These are phyloP conservation scores for Solanum dulcamara DNA, from an alignment of 257 asterid species.

Conservation along the genomic window DNA sequence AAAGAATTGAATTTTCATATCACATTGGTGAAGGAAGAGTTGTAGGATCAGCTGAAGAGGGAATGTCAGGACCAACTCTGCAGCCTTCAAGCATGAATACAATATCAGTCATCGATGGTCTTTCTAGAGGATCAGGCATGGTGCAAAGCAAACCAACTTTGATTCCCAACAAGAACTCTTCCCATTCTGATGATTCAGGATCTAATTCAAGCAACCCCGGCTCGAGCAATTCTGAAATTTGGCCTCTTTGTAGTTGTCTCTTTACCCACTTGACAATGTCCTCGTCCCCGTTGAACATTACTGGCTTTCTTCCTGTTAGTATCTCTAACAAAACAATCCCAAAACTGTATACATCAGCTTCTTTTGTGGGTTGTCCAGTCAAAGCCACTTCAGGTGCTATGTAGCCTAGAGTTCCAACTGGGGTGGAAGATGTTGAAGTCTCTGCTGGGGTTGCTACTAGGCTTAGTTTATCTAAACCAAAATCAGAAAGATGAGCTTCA, in stretches of 20 bases:
- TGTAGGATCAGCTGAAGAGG: conserved; percentile 57
- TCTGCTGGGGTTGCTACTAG: conserved; percentile 17
- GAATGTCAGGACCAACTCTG: conserved; percentile 55
- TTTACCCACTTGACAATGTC: conserved; percentile 74
- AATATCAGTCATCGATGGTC: conserved; percentile 63
- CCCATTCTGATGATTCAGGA: conserved; percentile 82
- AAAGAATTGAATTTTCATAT: conserved; percentile 57
- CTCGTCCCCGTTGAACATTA: conserved; percentile 60
- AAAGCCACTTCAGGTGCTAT: conserved; percentile 41
- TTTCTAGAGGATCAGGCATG: conserved; percentile 47
- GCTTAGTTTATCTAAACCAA: conserved; percentile 48
- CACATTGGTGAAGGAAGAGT: conserved; percentile 49
- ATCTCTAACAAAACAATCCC: conserved; percentile 62
- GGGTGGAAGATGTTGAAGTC: conserved; percentile 33
- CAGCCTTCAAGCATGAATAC: conserved; percentile 81
- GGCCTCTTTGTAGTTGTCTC: conserved; percentile 58
- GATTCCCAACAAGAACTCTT: conserved; percentile 64
- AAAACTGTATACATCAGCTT: conserved; percentile 60
- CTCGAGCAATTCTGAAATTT: conserved; percentile 57
- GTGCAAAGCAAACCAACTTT: conserved; percentile 76
- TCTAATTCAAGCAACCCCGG: conserved; percentile 70
- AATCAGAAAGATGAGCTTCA: conserved; percentile 69
- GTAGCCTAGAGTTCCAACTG: conserved; percentile 56
- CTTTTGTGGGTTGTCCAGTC: conserved; percentile 30
- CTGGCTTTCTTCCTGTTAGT: conserved; percentile 56